These are phyloP conservation scores for Lycium ferocissimum DNA, from an alignment of 257 asterid species.

Conservation along the genomic window DNA sequence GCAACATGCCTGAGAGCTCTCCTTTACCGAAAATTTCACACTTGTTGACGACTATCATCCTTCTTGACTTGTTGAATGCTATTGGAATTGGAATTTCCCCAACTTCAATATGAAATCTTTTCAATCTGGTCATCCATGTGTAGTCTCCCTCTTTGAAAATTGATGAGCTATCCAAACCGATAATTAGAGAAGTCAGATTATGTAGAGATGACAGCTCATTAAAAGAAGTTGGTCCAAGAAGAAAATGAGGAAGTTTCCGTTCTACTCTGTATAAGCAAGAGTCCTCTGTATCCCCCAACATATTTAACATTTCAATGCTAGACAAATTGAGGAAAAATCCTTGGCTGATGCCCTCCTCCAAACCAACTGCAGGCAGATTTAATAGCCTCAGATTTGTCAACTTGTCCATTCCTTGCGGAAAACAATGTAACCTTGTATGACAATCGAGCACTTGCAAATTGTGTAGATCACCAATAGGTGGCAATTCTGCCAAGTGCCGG, in stretches of 20 bases:
- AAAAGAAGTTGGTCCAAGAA: neutral
- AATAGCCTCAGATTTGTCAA: constrained; percentile 27
- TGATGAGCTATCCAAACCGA: neutral
- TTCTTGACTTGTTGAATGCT: neutral
- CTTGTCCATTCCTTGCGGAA: constrained; percentile 32
- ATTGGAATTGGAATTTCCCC: neutral
- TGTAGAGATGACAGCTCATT: neutral
- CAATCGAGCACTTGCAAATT: constrained; percentile 37
- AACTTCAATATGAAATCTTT: neutral
- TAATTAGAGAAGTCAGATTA: neutral
- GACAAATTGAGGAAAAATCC: constrained; percentile 14
- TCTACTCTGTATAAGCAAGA: too few species aligned
- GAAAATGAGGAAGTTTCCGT: too few species aligned
- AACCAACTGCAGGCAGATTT: neutral
- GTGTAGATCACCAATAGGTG: constrained; percentile 17
- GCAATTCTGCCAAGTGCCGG: neutral
- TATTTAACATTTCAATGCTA: constrained; percentile 30
- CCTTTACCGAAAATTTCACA: constrained; percentile 5
- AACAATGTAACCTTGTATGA: neutral
- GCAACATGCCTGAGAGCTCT: constrained; percentile 31
- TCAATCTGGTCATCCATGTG: constrained; percentile 1
- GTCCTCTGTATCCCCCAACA: neutral
- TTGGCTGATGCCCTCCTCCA: neutral
- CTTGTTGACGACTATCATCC: neutral
- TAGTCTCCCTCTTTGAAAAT: neutral